Base-by-base conservation (phyloP, 169 alveolate genomes). In the Cystoisospora suis region DNA sequence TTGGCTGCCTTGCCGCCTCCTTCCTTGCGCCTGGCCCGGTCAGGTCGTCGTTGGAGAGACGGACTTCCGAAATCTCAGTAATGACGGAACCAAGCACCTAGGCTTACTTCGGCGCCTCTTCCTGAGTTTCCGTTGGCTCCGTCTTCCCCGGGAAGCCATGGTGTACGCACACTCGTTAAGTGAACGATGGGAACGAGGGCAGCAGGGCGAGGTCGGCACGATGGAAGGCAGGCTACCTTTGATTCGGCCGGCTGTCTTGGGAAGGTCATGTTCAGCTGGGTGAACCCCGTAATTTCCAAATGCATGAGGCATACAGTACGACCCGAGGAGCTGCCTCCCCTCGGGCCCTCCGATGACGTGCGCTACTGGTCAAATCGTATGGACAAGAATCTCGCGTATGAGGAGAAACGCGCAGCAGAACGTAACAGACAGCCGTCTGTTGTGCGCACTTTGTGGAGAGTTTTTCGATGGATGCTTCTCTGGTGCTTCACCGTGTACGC, bases 291-390 rank as follows among this genome's bases (percentile, higher is more conserved):
- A 45, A 69, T 34, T n/a, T 12, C 56, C 9, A 65, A 44, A 61
- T 87, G 91, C 75, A 47, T 87, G 75, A 17, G 38, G 17, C 75
- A 56, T 29, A 45, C 79, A 20, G 86, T 87, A 12, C 75, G 42
- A 0, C 87, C 91, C 0, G 58, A 87, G 75, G 91, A 87, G 44
- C 77, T 87, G 77, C 91, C 91, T 7, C 77, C 79, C 0, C 58
- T 87, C 34, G 27, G 75, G 32, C 15, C 45, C 7, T 49, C 87
- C n/a, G 91, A 87, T 47, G n/a, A 32, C 32, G 58, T 32, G 53
- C 46, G 61, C 45, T 17, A 69, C 56, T 40, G 58, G 86, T 23
- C 53, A 4, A 86, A 45, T 17, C 49, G 70, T n/a, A 59, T 72
- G 44, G 91, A 46, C 20, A 27, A 7, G 47, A 38, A 58, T 0